Conservation (phyloP, 1,284 basidiomycete species). For the Ustilago cynodontis region DNA sequence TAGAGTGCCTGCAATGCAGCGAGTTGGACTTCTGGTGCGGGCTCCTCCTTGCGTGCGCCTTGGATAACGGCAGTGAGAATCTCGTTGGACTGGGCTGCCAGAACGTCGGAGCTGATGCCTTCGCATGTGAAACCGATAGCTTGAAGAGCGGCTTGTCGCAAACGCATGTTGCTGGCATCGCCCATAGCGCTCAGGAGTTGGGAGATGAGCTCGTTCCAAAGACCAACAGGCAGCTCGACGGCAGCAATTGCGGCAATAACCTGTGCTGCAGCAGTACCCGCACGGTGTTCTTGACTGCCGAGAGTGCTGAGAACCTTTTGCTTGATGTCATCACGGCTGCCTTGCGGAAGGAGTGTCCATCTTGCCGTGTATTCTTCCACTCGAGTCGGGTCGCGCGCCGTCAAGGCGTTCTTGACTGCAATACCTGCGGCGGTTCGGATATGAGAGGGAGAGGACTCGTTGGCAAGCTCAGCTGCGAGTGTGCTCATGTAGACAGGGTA, state of each 20-base stretch:
- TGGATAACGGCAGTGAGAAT: conserved; percentile 98
- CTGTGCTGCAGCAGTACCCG: conserved; percentile 89
- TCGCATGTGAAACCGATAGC: conserved; percentile 98
- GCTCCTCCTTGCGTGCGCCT: conserved; percentile 95
- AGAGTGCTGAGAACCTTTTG: conserved; percentile 86
- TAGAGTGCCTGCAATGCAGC: conserved; percentile 92
- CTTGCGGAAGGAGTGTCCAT: conserved; percentile 82
- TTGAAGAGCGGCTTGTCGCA: conserved; percentile 90
- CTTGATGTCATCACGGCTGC: conserved; percentile 85
- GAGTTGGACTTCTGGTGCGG: conserved; percentile 86
- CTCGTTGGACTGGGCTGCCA: conserved; percentile 91
- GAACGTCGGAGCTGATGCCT: conserved; percentile 80
- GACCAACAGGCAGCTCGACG: conserved; percentile 86
- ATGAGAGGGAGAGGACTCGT: conserved; percentile 72
- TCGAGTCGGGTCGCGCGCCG: conserved; percentile 82
- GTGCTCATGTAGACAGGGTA: conserved; percentile 66
- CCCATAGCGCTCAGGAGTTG: conserved; percentile 88
- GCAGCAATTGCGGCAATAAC: conserved; percentile 93
- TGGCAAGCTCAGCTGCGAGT: conserved; percentile 65
- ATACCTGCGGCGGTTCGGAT: conserved; percentile 94
- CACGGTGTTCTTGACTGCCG: conserved; percentile 79
- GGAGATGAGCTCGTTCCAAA: conserved; percentile 92
- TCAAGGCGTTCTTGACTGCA: conserved; percentile 94
- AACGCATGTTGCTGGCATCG: conserved; percentile 79
- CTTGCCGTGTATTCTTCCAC: conserved; percentile 63